Evolutionary conservation across 441 rosid species (phyloP), one percentile per base, ranked within the genome.

Genomic region (Dalechampia spathulata): DNA sequence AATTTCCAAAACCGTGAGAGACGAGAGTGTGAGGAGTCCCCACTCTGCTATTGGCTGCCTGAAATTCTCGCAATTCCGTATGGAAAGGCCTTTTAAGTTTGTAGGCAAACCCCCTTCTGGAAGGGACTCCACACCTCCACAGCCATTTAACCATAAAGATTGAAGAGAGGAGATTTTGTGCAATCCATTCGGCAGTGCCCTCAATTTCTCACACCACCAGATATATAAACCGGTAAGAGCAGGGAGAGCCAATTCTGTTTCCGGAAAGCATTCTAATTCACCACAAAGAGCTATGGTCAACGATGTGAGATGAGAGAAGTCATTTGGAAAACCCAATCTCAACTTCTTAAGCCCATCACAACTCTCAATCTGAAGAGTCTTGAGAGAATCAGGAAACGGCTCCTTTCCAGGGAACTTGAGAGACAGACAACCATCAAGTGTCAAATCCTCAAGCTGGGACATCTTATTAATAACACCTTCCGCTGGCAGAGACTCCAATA

Each of bases 41-140:
- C 74, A 64, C 9, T 39, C 27, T n/a, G 23, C 17, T 19, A 69
- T 11, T 22, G 45, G 51, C 44, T 26, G 54, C 10, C 17, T 46
- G 17, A 46, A 28, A 20, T 61, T 44, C 26, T 42, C 22, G 26
- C 56, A 52, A 42, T 58, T 26, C 27, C 37, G 52, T 32, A 71
- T 51, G 22, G 30, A 37, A 23, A 65, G 48, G 32, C 46, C 45
- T n/a, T 55, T 48, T 0, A 75, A 32, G 28, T 52, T 69, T 16
- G 62, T 40, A 3, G 74, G 64, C 44, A 72, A 64, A n/a, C 74
- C 75, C 4, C 57, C 52, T 40, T 40, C 44, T 6, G 72, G 74
- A 39, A 72, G 62, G 16, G 70, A 71, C 34, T 17, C 21, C 15
- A 74, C 34, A 39, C 48, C 25, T 9, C 60, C 62, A 36, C 78